phyloP scores from a whole-genome alignment of 345 rosid genomes.

The Zanthoxylum bungeanum region DNA sequence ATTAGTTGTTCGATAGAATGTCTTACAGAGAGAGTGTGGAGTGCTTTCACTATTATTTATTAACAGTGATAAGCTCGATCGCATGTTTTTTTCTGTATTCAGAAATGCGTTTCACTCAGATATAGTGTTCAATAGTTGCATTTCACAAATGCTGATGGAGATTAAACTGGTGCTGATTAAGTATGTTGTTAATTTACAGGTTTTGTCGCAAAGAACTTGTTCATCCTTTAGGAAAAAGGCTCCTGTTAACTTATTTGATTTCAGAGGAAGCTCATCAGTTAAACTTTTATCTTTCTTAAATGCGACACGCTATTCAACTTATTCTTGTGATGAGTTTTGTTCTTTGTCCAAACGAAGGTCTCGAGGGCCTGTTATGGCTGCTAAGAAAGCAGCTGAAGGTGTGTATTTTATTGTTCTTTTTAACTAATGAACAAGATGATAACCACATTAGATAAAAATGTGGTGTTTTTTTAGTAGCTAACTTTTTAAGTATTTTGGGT shows the following conservation, averaged over 20 bases:
- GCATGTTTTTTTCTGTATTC: neutral
- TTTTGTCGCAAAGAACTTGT: constrained; percentile 46
- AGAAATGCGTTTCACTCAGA: neutral
- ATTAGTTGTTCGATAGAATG: constrained; percentile 42
- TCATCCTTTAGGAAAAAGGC: constrained; percentile 44
- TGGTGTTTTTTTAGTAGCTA: neutral
- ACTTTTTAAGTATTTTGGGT: neutral
- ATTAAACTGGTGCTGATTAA: constrained; percentile 8
- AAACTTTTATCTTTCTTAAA: constrained; percentile 45
- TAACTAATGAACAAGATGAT: neutral
- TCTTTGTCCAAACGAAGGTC: constrained; percentile 76
- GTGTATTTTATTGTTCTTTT: neutral
- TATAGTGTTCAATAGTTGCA: neutral
- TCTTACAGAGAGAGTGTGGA: neutral
- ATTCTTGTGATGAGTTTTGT: constrained; percentile 35
- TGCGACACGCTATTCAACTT: constrained; percentile 37
- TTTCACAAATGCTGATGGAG: neutral
- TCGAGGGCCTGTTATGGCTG: constrained; percentile 92
- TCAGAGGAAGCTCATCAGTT: constrained; percentile 42
- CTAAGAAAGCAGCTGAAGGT: constrained; percentile 80
- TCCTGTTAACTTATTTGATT: constrained; percentile 33
- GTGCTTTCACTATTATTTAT: neutral
- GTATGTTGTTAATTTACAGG: constrained; percentile 36
- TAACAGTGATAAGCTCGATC: neutral
- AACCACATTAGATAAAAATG: neutral